These are phyloP conservation scores for Thalassiosira hispida DNA, from an alignment of 352 stramenopile species.

Conservation along the genomic window DNA sequence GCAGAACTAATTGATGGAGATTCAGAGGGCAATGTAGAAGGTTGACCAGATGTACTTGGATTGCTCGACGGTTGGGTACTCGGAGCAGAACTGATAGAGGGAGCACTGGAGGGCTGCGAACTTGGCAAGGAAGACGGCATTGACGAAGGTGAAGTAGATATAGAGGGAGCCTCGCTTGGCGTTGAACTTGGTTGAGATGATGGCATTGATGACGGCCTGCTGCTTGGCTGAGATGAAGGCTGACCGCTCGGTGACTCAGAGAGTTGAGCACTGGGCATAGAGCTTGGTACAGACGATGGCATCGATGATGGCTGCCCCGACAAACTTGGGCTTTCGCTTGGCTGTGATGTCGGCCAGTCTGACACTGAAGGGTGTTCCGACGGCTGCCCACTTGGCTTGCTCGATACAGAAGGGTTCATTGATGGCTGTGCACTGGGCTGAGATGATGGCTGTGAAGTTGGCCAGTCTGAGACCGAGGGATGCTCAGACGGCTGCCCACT, in stretches of 20 bases:
- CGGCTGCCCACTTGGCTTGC: background rate
- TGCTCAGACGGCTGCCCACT: too few species aligned
- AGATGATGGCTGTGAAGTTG: too few species aligned
- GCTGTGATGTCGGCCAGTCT: slow-evolving; percentile 9
- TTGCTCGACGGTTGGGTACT: background rate
- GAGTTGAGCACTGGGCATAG: background rate
- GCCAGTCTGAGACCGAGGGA: too few species aligned
- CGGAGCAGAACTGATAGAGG: background rate
- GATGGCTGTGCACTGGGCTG: background rate
- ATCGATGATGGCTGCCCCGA: background rate
- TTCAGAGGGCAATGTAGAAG: background rate
- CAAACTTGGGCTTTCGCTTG: background rate
- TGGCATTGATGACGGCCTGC: background rate
- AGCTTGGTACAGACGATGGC: background rate
- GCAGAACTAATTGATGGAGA: background rate
- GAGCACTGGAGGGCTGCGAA: background rate
- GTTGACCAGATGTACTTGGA: background rate
- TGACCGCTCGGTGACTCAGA: background rate
- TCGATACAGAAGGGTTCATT: background rate
- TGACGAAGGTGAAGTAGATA: background rate
- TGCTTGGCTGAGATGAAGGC: background rate
- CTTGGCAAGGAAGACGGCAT: background rate
- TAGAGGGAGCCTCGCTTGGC: background rate
- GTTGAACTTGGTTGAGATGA: background rate
- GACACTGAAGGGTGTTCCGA: slow-evolving; percentile 1